These are phyloP conservation scores for Fusarium algeriense DNA, from an alignment of 2,329 filamentous ascomycete genomes.

Conservation along the genomic window DNA sequence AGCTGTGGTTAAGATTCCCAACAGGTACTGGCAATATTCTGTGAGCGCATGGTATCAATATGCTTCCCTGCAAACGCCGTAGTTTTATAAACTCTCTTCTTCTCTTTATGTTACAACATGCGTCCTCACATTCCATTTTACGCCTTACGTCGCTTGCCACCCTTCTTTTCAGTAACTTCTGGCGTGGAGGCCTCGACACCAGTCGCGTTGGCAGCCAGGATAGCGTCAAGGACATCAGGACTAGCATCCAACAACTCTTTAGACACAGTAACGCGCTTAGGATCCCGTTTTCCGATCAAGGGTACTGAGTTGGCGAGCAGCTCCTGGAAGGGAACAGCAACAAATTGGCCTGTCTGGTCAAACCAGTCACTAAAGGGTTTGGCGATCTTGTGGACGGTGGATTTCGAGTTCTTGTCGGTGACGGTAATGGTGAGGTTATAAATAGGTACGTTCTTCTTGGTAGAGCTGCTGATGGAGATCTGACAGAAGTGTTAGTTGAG, in stretches of 20 bases:
- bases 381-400: slow-evolving; percentile 65
- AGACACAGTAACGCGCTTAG: slow-evolving; percentile 63
- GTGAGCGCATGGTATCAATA: slow-evolving; percentile 17
- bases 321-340: slow-evolving; percentile 81
- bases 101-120: slow-evolving; percentile 4
- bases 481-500: slow-evolving; percentile 53
- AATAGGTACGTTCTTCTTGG: slow-evolving; percentile 82
- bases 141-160: slow-evolving; percentile 61
- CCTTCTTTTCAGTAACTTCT: slow-evolving; percentile 55
- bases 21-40: neutral
- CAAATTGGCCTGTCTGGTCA: slow-evolving; percentile 77
- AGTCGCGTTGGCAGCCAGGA: slow-evolving; percentile 55
- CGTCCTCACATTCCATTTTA: slow-evolving; percentile 37
- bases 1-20: neutral
- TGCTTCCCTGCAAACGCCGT: slow-evolving; percentile 39
- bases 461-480: slow-evolving; percentile 79
- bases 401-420: slow-evolving; percentile 54
- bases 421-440: slow-evolving; percentile 81
- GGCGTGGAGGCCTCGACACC: slow-evolving; percentile 49
- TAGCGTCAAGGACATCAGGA: slow-evolving; percentile 63
- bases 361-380: slow-evolving; percentile 82
- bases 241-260: slow-evolving; percentile 56
- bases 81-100: slow-evolving; percentile 11
- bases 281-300: slow-evolving; percentile 74
- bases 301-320: slow-evolving; percentile 78